phyloP scores from a whole-genome alignment of 129 eudicot genomes.

The Erigeron canadensis region DNA sequence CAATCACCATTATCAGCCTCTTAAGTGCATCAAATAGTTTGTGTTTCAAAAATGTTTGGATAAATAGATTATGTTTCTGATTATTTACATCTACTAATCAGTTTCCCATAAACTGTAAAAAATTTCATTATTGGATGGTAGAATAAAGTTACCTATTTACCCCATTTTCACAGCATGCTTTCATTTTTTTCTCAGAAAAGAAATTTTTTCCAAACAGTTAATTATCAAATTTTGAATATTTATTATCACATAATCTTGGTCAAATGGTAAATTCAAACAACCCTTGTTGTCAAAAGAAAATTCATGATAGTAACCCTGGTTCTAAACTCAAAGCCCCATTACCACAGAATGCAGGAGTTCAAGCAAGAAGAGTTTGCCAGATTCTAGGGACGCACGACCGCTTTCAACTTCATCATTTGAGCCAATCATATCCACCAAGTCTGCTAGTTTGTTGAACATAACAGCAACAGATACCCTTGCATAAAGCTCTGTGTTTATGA shows the following conservation, averaged over 20 bases:
- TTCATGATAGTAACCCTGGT: not conserved
- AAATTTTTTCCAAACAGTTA: not conserved
- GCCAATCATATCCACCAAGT: slow-evolving; percentile 48
- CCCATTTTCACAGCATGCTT: not conserved
- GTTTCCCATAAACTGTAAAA: not conserved
- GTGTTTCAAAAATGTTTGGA: not conserved
- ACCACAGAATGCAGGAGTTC: slow-evolving; percentile 80
- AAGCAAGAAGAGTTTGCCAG: slow-evolving; percentile 87
- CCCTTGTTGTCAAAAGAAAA: not conserved
- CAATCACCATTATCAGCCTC: slow-evolving; percentile 11
- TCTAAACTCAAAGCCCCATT: slow-evolving; percentile 19
- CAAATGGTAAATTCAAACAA: not conserved
- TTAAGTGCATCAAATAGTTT: not conserved
- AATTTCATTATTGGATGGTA: not conserved
- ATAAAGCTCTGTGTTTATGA: slow-evolving; percentile 94
- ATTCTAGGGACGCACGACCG: slow-evolving; percentile 46
- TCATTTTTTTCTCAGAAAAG: no score
- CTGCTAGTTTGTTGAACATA: slow-evolving; percentile 77
- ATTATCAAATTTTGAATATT: not conserved
- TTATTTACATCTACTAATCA: not conserved
- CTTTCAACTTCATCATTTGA: slow-evolving; percentile 37
- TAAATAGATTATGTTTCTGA: not conserved
- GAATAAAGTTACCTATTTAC: not conserved
- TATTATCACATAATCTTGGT: not conserved
- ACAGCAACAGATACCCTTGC: slow-evolving; percentile 98